Percentiles rank a stretch among this genome's conserved stretches.
These are phyloP conservation scores for Neurospora sp. DNA, from an alignment of 495 filamentous ascomycete species.

Conservation along the genomic window DNA sequence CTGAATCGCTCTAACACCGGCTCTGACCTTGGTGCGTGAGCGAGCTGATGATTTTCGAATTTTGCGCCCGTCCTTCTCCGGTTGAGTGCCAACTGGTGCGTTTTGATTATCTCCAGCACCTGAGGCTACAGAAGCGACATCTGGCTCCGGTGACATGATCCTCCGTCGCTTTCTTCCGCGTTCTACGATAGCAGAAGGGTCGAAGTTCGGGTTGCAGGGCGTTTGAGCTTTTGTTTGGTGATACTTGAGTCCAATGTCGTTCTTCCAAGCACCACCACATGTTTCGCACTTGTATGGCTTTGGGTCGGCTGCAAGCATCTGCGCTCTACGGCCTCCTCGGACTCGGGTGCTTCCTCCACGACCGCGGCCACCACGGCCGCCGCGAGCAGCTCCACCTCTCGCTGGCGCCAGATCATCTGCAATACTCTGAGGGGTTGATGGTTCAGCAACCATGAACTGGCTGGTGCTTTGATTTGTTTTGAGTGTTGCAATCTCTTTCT, in stretches of 20 bases:
- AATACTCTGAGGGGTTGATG: constrained; percentile 1
- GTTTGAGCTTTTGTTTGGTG: constrained; percentile 38
- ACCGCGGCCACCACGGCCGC: constrained; percentile 8
- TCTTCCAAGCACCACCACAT: constrained; percentile 42
- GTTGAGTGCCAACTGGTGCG: constrained; percentile 7
- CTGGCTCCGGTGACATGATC: constrained; percentile 10
- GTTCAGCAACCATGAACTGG: constrained; percentile 1
- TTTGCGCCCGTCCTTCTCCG: constrained; percentile 3
- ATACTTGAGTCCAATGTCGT: constrained; percentile 42
- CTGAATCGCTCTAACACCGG: not conserved
- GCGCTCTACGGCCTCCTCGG: constrained; percentile 10
- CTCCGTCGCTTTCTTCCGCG: constrained; percentile 15
- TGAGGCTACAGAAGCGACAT: constrained; percentile 16
- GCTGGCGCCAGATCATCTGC: constrained; percentile 1
- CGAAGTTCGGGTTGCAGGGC: constrained; percentile 40
- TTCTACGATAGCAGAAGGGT: constrained; percentile 20
- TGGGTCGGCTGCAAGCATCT: constrained; percentile 1
- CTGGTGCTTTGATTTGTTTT: not conserved
- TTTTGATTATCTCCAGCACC: constrained; percentile 31
- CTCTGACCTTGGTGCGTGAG: not conserved
- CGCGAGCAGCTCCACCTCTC: constrained; percentile 3
- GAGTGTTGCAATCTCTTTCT: constrained; percentile 2
- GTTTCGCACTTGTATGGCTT: constrained; percentile 33
- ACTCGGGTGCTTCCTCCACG: constrained; percentile 9
- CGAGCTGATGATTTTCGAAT: constrained; percentile 1